Conservation (phyloP, 2,329 filamentous ascomycete species). For the Exophiala sp. region DNA sequence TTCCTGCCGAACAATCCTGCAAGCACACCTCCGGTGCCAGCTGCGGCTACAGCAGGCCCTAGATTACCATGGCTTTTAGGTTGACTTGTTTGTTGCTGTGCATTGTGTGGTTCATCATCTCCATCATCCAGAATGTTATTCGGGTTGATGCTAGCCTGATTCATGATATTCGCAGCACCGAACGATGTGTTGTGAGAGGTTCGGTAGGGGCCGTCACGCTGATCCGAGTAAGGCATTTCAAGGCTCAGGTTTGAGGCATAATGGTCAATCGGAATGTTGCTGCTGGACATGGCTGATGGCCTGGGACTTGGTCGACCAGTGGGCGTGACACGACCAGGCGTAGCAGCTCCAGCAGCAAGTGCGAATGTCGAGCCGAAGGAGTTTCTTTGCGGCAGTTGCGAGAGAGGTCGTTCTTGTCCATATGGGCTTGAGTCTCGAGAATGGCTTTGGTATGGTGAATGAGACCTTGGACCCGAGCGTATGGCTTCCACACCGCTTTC, state of each 20-base stretch:
- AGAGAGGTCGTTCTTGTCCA: slow-evolving; percentile 11
- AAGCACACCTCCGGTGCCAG: slow-evolving; percentile 43
- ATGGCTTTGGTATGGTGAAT: slow-evolving; percentile 15
- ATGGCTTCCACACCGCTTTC: slow-evolving; percentile 16
- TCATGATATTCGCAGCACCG: slow-evolving; percentile 51
- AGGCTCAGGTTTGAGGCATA: slow-evolving; percentile 34
- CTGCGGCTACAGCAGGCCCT: slow-evolving; percentile 39
- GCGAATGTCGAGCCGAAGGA: slow-evolving; percentile 26
- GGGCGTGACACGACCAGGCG: slow-evolving; percentile 30
- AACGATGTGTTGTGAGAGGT: slow-evolving; percentile 55
- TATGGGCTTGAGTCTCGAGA: slow-evolving; percentile 3
- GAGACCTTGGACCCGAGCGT: slow-evolving; percentile 16
- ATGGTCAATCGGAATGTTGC: slow-evolving; percentile 50
- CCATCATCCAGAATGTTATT: slow-evolving; percentile 81
- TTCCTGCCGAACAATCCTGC: slow-evolving; percentile 41
- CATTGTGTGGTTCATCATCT: slow-evolving; percentile 71
- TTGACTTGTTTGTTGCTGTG: slow-evolving; percentile 53
- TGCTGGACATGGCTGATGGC: slow-evolving; percentile 40
- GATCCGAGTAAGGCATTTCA: slow-evolving; percentile 37
- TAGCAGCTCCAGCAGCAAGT: slow-evolving; percentile 27
- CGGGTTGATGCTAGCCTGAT: slow-evolving; percentile 53
- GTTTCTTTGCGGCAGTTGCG: slow-evolving; percentile 14
- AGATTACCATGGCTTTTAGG: slow-evolving; percentile 42
- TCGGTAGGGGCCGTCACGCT: slow-evolving; percentile 64
- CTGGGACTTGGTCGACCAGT: slow-evolving; percentile 27